Percentiles rank a stretch among this genome's conserved stretches.
Evolutionary conservation across 73 alveolate genomes (phyloP).

Genomic region (Paramecium caudatum): DNA sequence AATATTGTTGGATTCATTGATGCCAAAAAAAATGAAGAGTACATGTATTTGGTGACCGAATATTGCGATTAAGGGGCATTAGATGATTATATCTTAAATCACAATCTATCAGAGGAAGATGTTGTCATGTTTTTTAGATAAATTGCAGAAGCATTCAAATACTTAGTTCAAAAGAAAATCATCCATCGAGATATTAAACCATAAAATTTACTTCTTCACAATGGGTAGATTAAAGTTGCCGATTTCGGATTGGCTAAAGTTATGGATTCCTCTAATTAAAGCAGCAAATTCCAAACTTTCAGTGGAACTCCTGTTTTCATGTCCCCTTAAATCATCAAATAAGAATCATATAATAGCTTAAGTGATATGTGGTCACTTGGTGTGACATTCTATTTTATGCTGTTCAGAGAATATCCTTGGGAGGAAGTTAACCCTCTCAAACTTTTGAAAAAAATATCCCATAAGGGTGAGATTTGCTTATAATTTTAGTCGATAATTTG

Average conservation of each 20-base stretch:
- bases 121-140: slow-evolving; percentile 59
- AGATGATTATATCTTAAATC: slow-evolving; percentile 58
- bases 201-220: slow-evolving; percentile 62
- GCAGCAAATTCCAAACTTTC: slow-evolving; percentile 61
- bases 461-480: neutral
- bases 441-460: slow-evolving; percentile 1
- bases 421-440: slow-evolving; percentile 47
- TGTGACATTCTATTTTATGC: slow-evolving; percentile 71
- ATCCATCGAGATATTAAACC: slow-evolving; percentile 76
- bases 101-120: slow-evolving; percentile 71
- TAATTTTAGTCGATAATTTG: slow-evolving; percentile 27
- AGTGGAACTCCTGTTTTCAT: slow-evolving; percentile 69
- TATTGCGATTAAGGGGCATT: slow-evolving; percentile 80
- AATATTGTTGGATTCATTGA: slow-evolving; percentile 84
- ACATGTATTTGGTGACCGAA: slow-evolving; percentile 79
- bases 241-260: slow-evolving; percentile 76
- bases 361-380: slow-evolving; percentile 78
- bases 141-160: slow-evolving; percentile 69
- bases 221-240: slow-evolving; percentile 63
- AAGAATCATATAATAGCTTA: slow-evolving; percentile 63
- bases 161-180: slow-evolving; percentile 42
- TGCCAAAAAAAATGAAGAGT: slow-evolving; percentile 81
- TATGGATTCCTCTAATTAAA: slow-evolving; percentile 56
- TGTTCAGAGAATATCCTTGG: slow-evolving; percentile 72
- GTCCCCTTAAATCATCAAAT: slow-evolving; percentile 70